Percentiles rank a stretch among this genome's conserved stretches.
Evolutionary conservation across 2,329 filamentous ascomycete genomes (phyloP).

Genomic region (Clathrospora elynae): DNA sequence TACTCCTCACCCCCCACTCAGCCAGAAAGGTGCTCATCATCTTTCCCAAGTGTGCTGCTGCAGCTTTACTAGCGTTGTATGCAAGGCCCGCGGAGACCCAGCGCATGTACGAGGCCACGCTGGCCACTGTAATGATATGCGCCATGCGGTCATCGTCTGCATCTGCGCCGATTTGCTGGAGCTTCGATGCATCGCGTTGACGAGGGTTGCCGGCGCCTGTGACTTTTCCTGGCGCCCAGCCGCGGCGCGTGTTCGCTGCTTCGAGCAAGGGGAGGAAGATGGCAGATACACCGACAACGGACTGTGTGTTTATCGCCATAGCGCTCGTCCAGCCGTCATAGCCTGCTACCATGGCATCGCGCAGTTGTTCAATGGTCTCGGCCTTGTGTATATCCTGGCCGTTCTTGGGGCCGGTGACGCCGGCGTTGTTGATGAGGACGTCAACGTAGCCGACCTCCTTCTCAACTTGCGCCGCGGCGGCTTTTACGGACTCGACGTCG

Average conservation of each 20-base stretch:
- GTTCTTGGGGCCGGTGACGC: slow-evolving; percentile 53
- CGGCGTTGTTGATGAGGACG: slow-evolving; percentile 60
- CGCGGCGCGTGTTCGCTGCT: slow-evolving; percentile 51
- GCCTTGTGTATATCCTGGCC: slow-evolving; percentile 50
- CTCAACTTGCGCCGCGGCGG: slow-evolving; percentile 51
- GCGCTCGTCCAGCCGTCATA: slow-evolving; percentile 44
- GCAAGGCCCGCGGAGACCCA: slow-evolving; percentile 46
- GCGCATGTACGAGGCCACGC: slow-evolving; percentile 50
- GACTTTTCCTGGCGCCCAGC: slow-evolving; percentile 45
- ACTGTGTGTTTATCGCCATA: slow-evolving; percentile 53
- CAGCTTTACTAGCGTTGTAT: slow-evolving; percentile 54
- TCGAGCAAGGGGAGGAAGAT: slow-evolving; percentile 54
- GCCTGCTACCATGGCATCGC: slow-evolving; percentile 47
- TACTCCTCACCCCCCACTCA: slow-evolving; percentile 54
- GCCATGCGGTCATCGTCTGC: slow-evolving; percentile 47
- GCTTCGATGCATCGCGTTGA: slow-evolving; percentile 26
- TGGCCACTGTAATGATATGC: slow-evolving; percentile 55
- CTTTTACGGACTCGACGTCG: slow-evolving; percentile 48
- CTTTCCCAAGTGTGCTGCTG: slow-evolving; percentile 53
- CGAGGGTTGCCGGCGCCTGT: slow-evolving; percentile 33
- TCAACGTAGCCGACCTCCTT: slow-evolving; percentile 56
- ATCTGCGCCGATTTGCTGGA: slow-evolving; percentile 29
- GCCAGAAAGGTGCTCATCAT: slow-evolving; percentile 51
- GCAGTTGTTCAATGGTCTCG: slow-evolving; percentile 52
- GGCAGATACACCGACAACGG: slow-evolving; percentile 52